Evolutionary conservation across 768 basidiomycete genomes (phyloP).

Genomic region (Hericium coralloides): DNA sequence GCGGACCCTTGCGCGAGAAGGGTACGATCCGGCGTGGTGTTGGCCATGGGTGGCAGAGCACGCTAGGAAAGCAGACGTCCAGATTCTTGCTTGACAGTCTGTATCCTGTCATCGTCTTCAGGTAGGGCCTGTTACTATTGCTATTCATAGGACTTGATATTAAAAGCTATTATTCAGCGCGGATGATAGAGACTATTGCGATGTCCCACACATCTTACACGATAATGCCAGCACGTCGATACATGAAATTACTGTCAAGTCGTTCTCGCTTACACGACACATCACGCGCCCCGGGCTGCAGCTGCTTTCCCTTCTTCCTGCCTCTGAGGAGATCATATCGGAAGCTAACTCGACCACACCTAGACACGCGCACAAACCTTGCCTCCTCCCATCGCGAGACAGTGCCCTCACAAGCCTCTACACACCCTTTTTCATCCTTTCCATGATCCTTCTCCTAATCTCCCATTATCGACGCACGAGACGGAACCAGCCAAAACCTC

Average conservation of each 20-base stretch:
- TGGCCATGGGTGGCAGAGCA: conserved; percentile 76
- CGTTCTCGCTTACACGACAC: conserved; percentile 70
- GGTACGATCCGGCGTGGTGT: conserved; percentile 67
- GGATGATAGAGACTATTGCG: conserved; percentile 91
- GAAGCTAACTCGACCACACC: conserved; percentile 23
- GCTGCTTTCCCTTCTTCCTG: conserved; percentile 58
- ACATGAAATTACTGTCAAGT: conserved; percentile 82
- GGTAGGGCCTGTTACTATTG: conserved; percentile 31
- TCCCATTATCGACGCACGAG: conserved; percentile 28
- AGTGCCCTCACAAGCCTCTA: conserved; percentile 55
- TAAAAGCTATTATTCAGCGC: conserved; percentile 41
- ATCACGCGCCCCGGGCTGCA: conserved; percentile 79
- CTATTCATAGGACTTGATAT: conserved; percentile 61
- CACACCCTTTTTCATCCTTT: conserved; percentile 50
- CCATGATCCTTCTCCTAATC: conserved; percentile 37
- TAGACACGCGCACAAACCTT: conserved; percentile 58
- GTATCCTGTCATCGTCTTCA: conserved; percentile 64
- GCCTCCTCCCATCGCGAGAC: conserved; percentile 69
- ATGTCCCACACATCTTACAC: conserved; percentile 45
- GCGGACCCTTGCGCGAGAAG: conserved; percentile 70
- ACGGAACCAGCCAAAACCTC: conserved; percentile 8
- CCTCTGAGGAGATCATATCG: conserved; percentile 22
- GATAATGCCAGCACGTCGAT: conserved; percentile 23
- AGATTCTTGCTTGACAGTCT: conserved; percentile 59
- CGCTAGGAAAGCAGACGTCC: conserved; percentile 73